These are phyloP conservation scores for Mentha longifolia DNA, from an alignment of 257 asterid species.

Conservation along the genomic window DNA sequence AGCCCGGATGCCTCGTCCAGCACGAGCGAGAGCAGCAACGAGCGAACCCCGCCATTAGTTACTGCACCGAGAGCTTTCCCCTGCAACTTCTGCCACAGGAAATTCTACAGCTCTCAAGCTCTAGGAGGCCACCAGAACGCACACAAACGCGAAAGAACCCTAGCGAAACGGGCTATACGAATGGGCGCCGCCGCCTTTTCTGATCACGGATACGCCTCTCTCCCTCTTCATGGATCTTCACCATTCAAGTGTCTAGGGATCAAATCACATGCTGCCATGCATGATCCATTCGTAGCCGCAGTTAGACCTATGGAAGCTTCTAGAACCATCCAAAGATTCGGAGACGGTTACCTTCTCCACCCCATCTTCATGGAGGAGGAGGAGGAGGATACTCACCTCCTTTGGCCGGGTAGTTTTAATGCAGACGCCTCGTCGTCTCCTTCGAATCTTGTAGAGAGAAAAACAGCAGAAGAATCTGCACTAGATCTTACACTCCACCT, in stretches of 20 bases:
- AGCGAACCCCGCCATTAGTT: slow-evolving; percentile 33
- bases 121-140: slow-evolving; percentile 60
- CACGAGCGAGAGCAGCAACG: slow-evolving; percentile 59
- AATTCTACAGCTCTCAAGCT: slow-evolving; percentile 58
- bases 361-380: slow-evolving; percentile 49
- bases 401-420: slow-evolving; percentile 67
- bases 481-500: slow-evolving; percentile 69
- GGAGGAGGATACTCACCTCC: slow-evolving; percentile 36
- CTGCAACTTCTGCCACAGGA: slow-evolving; percentile 55
- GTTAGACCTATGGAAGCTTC: slow-evolving; percentile 35
- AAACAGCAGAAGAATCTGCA: slow-evolving; percentile 32
- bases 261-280: slow-evolving; percentile 63
- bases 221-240: slow-evolving; percentile 56
- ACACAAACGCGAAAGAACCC: slow-evolving; percentile 47
- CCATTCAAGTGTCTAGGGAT: slow-evolving; percentile 55
- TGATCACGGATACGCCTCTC: slow-evolving; percentile 39
- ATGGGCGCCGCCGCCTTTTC: slow-evolving; percentile 45
- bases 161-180: slow-evolving; percentile 51
- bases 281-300: slow-evolving; percentile 35
- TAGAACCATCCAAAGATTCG: slow-evolving; percentile 41
- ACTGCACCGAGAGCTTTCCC: slow-evolving; percentile 45
- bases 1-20: slow-evolving; percentile 42
- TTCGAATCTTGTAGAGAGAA: slow-evolving; percentile 31
- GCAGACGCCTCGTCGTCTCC: slow-evolving; percentile 20
- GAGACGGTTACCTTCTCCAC: slow-evolving; percentile 40